Conservation (phyloP, 2,329 filamentous ascomycete species). For the Aspergillus felis region DNA sequence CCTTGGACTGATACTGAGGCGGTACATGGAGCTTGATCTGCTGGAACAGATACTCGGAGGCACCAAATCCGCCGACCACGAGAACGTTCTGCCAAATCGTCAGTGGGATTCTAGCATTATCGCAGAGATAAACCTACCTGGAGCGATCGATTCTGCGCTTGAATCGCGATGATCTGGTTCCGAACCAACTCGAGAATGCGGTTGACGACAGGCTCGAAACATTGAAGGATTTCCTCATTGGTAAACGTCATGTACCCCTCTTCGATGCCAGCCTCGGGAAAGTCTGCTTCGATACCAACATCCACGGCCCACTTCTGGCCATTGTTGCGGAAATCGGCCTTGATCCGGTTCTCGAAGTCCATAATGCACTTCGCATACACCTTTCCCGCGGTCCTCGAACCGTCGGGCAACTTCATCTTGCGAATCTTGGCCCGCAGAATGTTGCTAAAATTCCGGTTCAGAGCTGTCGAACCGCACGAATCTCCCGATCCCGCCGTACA, state of each 20-base stretch:
- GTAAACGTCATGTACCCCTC: constrained; percentile 99
- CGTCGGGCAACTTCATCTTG: constrained; percentile 98
- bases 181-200: constrained; percentile 91
- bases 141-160: constrained; percentile 88
- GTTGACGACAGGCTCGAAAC: constrained; percentile 97
- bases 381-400: constrained; percentile 93
- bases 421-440: constrained; percentile 95
- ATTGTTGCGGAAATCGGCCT: constrained; percentile 98
- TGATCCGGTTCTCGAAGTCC: constrained; percentile 99
- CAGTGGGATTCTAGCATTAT: constrained; percentile 9
- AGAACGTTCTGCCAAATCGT: constrained; percentile 67
- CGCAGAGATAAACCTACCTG: constrained; percentile 53
- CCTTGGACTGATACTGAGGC: constrained; percentile 96
- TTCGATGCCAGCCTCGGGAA: constrained; percentile 95
- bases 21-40: constrained; percentile 98
- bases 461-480: constrained; percentile 94
- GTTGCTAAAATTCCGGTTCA: constrained; percentile 98
- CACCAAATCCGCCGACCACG: constrained; percentile 96
- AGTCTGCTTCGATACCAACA: constrained; percentile 96
- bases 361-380: constrained; percentile 99
- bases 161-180: constrained; percentile 98
- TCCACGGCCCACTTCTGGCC: constrained; percentile 99
- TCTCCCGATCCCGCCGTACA: constrained; percentile 97
- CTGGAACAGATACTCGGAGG: constrained; percentile 97
- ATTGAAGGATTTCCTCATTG: constrained; percentile 97